Evolutionary conservation across 2,329 filamentous ascomycete species (phyloP), one percentile per base, ranked within the genome.

Genomic region (Trichoderma gracile): DNA sequence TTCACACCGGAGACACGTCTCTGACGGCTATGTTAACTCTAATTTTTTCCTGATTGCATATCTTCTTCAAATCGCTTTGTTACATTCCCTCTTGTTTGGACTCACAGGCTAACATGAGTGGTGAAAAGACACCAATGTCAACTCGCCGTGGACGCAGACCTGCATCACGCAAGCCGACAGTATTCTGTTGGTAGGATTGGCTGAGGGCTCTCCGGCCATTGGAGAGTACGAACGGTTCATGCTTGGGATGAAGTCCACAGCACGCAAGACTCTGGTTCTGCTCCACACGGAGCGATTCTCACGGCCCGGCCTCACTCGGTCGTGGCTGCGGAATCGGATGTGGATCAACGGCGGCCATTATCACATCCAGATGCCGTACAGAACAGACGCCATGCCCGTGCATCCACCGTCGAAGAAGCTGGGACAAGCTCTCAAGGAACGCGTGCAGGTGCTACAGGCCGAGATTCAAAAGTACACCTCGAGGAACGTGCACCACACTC

Each of bases 281-380:
- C 79, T 99, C 3, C 96, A 99, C 74, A 82, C 90, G 0, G 95
- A 99, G 71, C 86, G 93, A 56, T 98, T 93, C 75, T 96, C 92
- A 49, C 83, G 86, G 0, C 89, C 93, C 5, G 95, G 95, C 0
- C 76, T 97, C 42, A 97, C 95, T 0, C 83, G 95, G 58, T 87
- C 90, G 38, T 99, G 95, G 95, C 79, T 99, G 15, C 87, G 89
- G 67, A 97, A 97, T 72, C 89, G 95, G 1, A 88, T 96, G 67
- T 99, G 95, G 95, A 95, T 99, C 76, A 99, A 98, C 69, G 95
- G 95, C 17, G 94, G 94, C 5, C 96, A 99, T 74, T 95, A 96
- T 73, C 95, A 99, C 70, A 91, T 99, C 14, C 95, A 99, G 72
- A 98, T 99, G 95, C 84, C 90, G 0, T 94, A 95, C 75, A 86